A percentile compares a stretch with the other conserved stretches of the same genome.
phyloP scores from a whole-genome alignment of 176 grass and related monocot species.

The Otatea glauca region DNA sequence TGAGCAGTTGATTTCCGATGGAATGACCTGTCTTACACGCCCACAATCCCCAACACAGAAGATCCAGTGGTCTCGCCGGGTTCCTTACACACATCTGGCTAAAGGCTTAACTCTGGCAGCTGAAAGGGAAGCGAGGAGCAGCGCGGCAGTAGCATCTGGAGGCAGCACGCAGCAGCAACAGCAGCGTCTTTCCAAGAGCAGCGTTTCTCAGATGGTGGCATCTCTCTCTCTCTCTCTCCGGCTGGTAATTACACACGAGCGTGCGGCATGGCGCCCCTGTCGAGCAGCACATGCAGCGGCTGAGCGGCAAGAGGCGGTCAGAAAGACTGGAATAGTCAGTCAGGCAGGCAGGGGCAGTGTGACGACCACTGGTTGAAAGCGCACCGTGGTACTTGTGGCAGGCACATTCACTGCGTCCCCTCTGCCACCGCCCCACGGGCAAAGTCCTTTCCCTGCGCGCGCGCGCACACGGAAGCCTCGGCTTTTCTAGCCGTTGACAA shows the following conservation, averaged over 20 bases:
- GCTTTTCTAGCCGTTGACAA: no score
- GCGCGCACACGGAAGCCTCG: conserved; percentile 3
- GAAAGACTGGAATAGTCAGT: conserved; percentile 30
- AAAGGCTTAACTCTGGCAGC: conserved; percentile 27
- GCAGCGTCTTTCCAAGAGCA: conserved; percentile 42
- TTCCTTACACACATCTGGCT: background rate
- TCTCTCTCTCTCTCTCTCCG: background rate
- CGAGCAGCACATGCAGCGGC: conserved; percentile 55
- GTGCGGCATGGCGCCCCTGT: conserved; percentile 19
- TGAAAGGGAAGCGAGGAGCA: conserved; percentile 30
- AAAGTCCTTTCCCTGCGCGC: conserved; percentile 34
- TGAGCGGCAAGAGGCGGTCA: conserved; percentile 45
- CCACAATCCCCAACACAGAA: background rate
- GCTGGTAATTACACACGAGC: conserved; percentile 17
- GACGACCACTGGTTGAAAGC: conserved; percentile 44
- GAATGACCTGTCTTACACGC: background rate
- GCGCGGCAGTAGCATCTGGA: conserved; percentile 28
- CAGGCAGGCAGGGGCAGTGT: conserved; percentile 16
- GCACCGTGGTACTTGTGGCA: conserved; percentile 45
- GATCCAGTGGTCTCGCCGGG: conserved; percentile 3
- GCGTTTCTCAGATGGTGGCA: background rate
- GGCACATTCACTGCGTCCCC: conserved; percentile 57
- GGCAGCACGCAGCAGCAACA: background rate
- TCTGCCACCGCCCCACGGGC: conserved; percentile 53
- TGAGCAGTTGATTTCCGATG: background rate